Conservation (phyloP, 495 filamentous ascomycete species). For the Jackrogersella minutella region DNA sequence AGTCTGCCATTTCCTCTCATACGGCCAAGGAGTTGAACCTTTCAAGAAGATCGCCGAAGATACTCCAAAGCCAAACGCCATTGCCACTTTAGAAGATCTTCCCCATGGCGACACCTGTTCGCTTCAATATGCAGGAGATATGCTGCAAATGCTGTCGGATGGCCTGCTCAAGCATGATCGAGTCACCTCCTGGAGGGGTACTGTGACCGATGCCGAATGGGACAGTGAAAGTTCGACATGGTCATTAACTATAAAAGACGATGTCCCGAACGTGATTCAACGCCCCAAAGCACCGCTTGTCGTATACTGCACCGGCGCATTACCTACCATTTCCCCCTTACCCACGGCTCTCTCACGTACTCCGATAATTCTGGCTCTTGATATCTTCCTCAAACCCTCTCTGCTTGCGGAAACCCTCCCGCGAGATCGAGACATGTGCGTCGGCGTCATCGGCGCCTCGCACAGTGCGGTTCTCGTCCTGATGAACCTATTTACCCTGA, state of each 20-base stretch:
- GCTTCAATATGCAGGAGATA: conserved; percentile 62
- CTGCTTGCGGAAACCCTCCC: conserved; percentile 55
- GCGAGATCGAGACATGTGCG: conserved; percentile 45
- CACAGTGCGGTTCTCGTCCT: conserved; percentile 70
- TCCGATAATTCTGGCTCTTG: conserved; percentile 58
- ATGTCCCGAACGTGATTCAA: neutral
- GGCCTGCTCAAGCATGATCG: conserved; percentile 58
- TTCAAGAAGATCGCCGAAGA: conserved; percentile 59
- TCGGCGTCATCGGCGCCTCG: conserved; percentile 67
- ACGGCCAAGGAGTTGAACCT: conserved; percentile 56
- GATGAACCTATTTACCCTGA: conserved; percentile 64
- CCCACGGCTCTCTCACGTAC: conserved; percentile 45
- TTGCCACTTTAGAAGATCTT: conserved; percentile 59
- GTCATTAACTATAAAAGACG: conserved; percentile 1
- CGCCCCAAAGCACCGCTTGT: conserved; percentile 37
- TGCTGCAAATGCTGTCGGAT: conserved; percentile 59
- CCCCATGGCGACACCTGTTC: conserved; percentile 63
- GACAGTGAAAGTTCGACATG: conserved; percentile 25
- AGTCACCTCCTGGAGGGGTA: conserved; percentile 52
- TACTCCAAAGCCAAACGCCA: conserved; percentile 58
- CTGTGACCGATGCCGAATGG: conserved; percentile 54
- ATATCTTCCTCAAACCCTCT: conserved; percentile 63
- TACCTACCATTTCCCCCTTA: conserved; percentile 51
- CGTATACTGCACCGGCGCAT: conserved; percentile 67
- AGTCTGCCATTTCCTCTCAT: conserved; percentile 61